These are phyloP conservation scores for Pluteus cervinus DNA, from an alignment of 768 basidiomycete genomes.

Conservation along the genomic window DNA sequence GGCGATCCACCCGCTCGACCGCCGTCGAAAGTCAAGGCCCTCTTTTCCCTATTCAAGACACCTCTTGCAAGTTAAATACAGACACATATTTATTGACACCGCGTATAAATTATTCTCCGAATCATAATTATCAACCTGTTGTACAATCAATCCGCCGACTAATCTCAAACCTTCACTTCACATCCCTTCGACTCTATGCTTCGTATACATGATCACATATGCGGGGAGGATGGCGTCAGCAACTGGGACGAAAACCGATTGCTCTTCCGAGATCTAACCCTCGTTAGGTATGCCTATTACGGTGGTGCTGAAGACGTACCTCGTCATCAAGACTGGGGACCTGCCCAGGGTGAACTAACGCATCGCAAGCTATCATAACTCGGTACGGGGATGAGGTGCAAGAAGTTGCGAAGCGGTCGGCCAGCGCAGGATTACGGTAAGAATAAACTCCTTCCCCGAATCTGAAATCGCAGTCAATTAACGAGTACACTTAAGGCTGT, in stretches of 20 bases:
- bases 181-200: slow-evolving; percentile 22
- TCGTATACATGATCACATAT: slow-evolving; percentile 54
- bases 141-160: slow-evolving; percentile 2
- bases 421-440: slow-evolving; percentile 50
- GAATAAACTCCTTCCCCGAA: slow-evolving; percentile 62
- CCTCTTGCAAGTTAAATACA: slow-evolving; percentile 34
- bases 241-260: slow-evolving; percentile 46
- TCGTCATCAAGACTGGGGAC: slow-evolving; percentile 16
- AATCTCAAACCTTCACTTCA: slow-evolving; percentile 4
- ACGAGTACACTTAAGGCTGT: background rate
- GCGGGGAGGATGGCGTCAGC: slow-evolving; percentile 53
- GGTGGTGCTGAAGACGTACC: slow-evolving; percentile 15
- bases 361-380: slow-evolving; percentile 58
- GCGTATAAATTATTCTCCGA: slow-evolving; percentile 3
- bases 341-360: slow-evolving; percentile 33
- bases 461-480: slow-evolving; percentile 22
- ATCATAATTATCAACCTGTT: slow-evolving; percentile 9
- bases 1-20: slow-evolving; percentile 30
- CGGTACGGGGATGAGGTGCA: slow-evolving; percentile 63
- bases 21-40: slow-evolving; percentile 23
- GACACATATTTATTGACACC: background rate
- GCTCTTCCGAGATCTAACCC: slow-evolving; percentile 40
- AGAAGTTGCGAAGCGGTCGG: slow-evolving; percentile 58
- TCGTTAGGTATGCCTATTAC: no score
- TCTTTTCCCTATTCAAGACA: slow-evolving; percentile 39